Conservation (phyloP, 176 grass and related monocot genomes). For the Eleusine coracana region DNA sequence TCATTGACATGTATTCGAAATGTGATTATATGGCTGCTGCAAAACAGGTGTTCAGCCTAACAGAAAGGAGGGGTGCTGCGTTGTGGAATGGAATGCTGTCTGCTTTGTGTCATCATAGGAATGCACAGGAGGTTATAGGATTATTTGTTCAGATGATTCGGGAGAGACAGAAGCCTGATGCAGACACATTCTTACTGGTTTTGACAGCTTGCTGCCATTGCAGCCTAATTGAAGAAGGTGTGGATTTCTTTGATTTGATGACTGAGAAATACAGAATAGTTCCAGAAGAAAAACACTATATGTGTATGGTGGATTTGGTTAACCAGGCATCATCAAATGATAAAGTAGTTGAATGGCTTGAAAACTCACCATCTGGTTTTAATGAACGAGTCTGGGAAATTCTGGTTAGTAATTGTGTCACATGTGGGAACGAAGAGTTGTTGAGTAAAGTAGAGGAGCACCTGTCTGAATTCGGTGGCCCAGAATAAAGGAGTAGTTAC, state of each 20-base stretch:
- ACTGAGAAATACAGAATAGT: constrained; percentile 54
- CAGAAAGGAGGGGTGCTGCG: constrained; percentile 39
- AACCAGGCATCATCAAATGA: constrained; percentile 40
- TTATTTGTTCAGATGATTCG: constrained; percentile 67
- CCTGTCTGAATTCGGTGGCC: not conserved
- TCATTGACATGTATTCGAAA: constrained; percentile 87
- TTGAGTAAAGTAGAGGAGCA: constrained; percentile 39
- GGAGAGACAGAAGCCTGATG: constrained; percentile 53
- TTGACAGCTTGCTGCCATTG: constrained; percentile 62
- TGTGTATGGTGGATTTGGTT: constrained; percentile 67
- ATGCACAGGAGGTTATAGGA: constrained; percentile 43
- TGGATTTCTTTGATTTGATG: constrained; percentile 74
- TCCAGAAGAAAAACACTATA: constrained; percentile 56
- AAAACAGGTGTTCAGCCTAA: constrained; percentile 49
- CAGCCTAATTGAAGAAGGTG: constrained; percentile 59
- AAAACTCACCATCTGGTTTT: constrained; percentile 42
- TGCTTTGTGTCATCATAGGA: constrained; percentile 60
- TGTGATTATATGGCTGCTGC: constrained; percentile 57
- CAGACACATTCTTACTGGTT: constrained; percentile 55
- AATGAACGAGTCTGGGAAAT: constrained; percentile 47
- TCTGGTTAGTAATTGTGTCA: constrained; percentile 40
- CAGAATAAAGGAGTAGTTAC: constrained; percentile 7
- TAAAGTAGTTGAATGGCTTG: constrained; percentile 57
- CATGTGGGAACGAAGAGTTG: constrained; percentile 1
- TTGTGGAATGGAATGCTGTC: constrained; percentile 70